These are phyloP conservation scores for Curvularia sp. DNA, from an alignment of 2,329 filamentous ascomycete genomes.

Conservation along the genomic window DNA sequence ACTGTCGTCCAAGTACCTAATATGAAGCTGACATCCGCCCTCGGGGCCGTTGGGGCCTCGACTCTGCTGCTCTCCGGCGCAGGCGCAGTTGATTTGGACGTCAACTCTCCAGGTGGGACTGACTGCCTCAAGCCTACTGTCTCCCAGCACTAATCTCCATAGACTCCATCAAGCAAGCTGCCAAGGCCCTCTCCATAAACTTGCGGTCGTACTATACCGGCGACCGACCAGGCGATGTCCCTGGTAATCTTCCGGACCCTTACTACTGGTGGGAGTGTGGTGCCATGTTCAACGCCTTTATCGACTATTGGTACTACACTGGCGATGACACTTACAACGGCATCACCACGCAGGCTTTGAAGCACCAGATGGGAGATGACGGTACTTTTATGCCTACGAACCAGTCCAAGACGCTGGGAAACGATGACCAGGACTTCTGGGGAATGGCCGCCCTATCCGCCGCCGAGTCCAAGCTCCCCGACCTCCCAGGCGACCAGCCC, in stretches of 20 bases:
- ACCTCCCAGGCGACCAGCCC: constrained; percentile 58
- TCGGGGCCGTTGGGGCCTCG: constrained; percentile 43
- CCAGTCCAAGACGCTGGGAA: constrained; percentile 64
- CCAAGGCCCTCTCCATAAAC: constrained; percentile 66
- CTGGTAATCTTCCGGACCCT: constrained; percentile 61
- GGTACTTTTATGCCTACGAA: constrained; percentile 80
- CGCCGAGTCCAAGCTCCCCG: constrained; percentile 60
- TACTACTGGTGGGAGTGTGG: constrained; percentile 56
- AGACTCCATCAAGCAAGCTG: constrained; percentile 69
- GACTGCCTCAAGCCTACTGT: not conserved
- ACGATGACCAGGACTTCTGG: constrained; percentile 68
- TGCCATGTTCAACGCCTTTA: constrained; percentile 51
- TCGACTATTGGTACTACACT: constrained; percentile 55
- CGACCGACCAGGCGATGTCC: constrained; percentile 65
- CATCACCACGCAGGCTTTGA: constrained; percentile 62
- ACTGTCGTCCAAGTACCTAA: constrained; percentile 18
- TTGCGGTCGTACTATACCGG: constrained; percentile 71
- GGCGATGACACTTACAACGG: constrained; percentile 51
- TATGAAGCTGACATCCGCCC: constrained; percentile 48
- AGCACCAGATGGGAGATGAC: constrained; percentile 76
- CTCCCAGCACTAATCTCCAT: constrained; percentile 23
- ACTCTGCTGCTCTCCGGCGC: constrained; percentile 42
- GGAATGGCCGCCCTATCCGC: constrained; percentile 65
- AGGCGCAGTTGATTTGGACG: constrained; percentile 43
- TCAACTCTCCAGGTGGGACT: constrained; percentile 39